Evolutionary conservation across 225 moss, liverwort and hornwort species (phyloP).

Genomic region (Marchantia paleacea): DNA sequence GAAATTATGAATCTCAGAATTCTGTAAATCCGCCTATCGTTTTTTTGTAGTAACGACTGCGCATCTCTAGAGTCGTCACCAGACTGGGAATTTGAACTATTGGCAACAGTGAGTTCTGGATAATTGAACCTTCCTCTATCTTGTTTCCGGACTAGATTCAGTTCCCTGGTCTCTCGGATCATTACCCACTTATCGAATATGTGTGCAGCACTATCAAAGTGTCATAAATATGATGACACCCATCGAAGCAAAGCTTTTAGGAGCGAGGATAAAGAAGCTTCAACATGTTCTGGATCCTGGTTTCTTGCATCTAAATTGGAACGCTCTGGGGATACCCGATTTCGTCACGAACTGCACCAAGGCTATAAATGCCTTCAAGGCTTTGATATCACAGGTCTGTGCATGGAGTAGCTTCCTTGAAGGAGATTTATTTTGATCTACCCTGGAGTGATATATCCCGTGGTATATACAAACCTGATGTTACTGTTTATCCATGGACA

Average conservation of each 20-base stretch:
- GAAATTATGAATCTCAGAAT: too few relatives aligned
- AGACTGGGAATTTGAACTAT: background rate
- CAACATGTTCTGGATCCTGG: constrained; percentile 76
- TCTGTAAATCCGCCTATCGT: background rate
- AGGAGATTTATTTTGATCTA: background rate
- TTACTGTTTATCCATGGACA: constrained; percentile 8
- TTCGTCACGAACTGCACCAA: constrained; percentile 49
- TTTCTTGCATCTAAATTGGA: constrained; percentile 83
- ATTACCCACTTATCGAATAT: background rate
- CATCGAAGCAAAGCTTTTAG: constrained; percentile 53
- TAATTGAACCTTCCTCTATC: background rate
- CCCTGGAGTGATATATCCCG: background rate
- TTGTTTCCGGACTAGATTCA: background rate
- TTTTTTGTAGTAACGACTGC: background rate
- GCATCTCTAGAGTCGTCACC: background rate
- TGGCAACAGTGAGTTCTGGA: background rate
- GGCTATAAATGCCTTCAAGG: constrained; percentile 64
- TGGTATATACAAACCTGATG: background rate
- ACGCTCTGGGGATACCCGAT: constrained; percentile 70
- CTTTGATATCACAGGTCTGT: constrained; percentile 55
- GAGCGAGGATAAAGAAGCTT: constrained; percentile 41
- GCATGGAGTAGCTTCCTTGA: background rate
- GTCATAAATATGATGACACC: constrained; percentile 62
- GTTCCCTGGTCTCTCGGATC: background rate
- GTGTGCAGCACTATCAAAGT: constrained; percentile 61